Percentiles rank a stretch among this genome's conserved stretches.
Conservation (phyloP, 1,139 yeast genomes). For the Pichia sp. region DNA sequence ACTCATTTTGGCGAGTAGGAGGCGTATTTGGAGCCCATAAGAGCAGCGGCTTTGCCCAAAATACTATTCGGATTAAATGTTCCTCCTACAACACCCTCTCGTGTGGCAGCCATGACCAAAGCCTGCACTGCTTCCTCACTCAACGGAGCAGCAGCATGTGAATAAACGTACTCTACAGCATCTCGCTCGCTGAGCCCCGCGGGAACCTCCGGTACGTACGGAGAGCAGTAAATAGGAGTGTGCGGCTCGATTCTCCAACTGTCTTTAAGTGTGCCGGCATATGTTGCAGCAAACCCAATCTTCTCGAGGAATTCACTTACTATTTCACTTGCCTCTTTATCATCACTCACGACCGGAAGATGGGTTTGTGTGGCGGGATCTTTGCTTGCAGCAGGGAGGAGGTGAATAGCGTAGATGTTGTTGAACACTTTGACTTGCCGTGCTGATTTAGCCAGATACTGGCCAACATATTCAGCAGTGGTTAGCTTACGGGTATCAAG, state of each 20-base stretch:
- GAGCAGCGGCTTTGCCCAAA: background rate
- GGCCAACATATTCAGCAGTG: background rate
- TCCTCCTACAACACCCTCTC: background rate
- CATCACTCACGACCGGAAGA: background rate
- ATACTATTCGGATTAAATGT: background rate
- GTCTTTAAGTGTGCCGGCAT: background rate
- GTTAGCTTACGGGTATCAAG: background rate
- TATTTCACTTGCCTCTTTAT: constrained; percentile 23
- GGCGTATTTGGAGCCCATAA: no score
- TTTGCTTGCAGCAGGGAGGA: background rate
- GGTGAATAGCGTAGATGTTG: background rate
- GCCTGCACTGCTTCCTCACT: background rate
- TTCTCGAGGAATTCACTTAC: background rate
- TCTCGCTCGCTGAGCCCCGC: background rate
- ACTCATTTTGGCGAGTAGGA: background rate
- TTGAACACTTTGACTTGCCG: background rate
- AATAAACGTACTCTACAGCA: background rate
- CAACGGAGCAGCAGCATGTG: background rate
- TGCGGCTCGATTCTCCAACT: background rate
- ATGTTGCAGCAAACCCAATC: background rate
- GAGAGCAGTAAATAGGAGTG: background rate
- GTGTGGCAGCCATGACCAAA: background rate
- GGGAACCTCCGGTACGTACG: background rate
- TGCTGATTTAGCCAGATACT: background rate
- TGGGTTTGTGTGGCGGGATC: background rate